Evolutionary conservation across 495 filamentous ascomycete genomes (phyloP).

Genomic region (Darksidea phi): DNA sequence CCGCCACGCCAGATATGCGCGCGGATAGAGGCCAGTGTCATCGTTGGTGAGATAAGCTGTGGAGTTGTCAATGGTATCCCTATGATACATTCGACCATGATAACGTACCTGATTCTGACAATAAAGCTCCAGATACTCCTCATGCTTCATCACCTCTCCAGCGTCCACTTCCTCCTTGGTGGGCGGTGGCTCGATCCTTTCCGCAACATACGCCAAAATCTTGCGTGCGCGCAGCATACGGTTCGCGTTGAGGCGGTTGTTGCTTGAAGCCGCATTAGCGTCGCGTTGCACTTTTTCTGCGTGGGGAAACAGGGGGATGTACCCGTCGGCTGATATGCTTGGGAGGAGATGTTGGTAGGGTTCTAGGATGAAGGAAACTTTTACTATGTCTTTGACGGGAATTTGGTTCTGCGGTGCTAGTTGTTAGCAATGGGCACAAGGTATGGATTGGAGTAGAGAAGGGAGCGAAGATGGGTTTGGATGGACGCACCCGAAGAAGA

Average conservation of each 20-base stretch:
- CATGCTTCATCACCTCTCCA: constrained; percentile 66
- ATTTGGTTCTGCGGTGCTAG: constrained; percentile 64
- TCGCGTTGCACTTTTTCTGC: constrained; percentile 25
- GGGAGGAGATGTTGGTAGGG: constrained; percentile 79
- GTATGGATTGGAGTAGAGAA: not conserved
- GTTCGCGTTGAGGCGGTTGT: constrained; percentile 90
- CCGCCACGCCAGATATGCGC: constrained; percentile 89
- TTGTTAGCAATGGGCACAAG: not conserved
- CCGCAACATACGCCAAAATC: constrained; percentile 87
- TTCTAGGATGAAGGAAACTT: constrained; percentile 86
- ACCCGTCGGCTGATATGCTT: constrained; percentile 42
- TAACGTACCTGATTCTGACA: constrained; percentile 81
- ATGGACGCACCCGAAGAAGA: constrained; percentile 63
- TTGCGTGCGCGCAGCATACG: constrained; percentile 95
- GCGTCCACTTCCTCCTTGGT: constrained; percentile 52
- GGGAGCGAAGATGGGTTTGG: not conserved
- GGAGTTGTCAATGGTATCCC: not conserved
- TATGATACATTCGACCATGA: not conserved
- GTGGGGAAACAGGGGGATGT: constrained; percentile 27
- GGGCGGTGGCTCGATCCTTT: constrained; percentile 72
- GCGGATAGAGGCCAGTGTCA: constrained; percentile 88
- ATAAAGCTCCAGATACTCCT: constrained; percentile 90
- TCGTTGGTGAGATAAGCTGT: constrained; percentile 57
- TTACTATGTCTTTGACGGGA: constrained; percentile 86
- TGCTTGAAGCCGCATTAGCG: constrained; percentile 49